A percentile compares a stretch with the other conserved stretches of the same genome.
phyloP scores from a whole-genome alignment of 2,329 filamentous ascomycete genomes.

The Diplodia corticola region DNA sequence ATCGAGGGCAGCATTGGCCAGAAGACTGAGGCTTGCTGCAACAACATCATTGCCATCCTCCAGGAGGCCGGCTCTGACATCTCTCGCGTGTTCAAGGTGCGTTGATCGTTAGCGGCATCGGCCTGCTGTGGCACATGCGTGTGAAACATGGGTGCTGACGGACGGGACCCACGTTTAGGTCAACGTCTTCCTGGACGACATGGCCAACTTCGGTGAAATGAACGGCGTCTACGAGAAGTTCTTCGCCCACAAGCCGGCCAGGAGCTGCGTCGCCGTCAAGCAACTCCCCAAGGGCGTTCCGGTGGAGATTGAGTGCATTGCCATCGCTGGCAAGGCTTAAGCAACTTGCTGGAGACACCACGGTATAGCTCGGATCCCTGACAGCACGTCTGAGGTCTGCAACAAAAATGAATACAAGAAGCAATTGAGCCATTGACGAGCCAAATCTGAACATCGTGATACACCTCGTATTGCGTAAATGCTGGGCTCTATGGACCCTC shows the following conservation, averaged over 20 bases:
- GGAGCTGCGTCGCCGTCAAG: constrained; percentile 88
- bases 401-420: neutral
- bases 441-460: neutral
- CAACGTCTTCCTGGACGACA: constrained; percentile 82
- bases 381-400: neutral
- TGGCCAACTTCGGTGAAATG: constrained; percentile 85
- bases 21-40: constrained; percentile 69
- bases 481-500: too few species aligned
- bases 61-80: constrained; percentile 77
- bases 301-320: constrained; percentile 89
- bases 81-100: constrained; percentile 79
- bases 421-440: neutral
- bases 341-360: neutral
- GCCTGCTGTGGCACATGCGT: neutral
- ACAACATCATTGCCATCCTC: constrained; percentile 83
- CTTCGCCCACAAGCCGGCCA: constrained; percentile 79
- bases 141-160: neutral
- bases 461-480: neutral
- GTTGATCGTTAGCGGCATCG: neutral
- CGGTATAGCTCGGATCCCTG: neutral
- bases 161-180: constrained; percentile 32
- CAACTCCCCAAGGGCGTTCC: constrained; percentile 82
- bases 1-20: constrained; percentile 66
- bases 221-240: constrained; percentile 83
- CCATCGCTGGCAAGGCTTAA: constrained; percentile 45